Conservation (phyloP, 1,284 basidiomycete genomes). For the Malassezia cuniculi region DNA sequence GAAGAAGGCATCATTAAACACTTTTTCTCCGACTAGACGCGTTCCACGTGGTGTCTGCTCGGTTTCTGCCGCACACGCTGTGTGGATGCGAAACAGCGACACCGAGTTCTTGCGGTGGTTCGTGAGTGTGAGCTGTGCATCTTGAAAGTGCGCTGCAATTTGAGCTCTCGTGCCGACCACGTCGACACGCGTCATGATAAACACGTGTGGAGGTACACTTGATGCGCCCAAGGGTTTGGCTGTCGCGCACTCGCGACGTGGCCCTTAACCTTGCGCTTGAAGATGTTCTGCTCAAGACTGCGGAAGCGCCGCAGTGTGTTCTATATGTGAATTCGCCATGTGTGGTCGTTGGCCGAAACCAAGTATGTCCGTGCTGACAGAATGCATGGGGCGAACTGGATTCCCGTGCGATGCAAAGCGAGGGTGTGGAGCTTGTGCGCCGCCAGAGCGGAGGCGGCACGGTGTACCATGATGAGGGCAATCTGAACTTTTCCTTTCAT, state of each 20-base stretch:
- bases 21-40: conserved; percentile 63
- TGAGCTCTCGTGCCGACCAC: not conserved
- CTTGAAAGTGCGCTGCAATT: conserved; percentile 52
- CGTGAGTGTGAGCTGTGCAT: conserved; percentile 67
- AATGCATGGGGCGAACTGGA: conserved; percentile 98
- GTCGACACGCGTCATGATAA: not conserved
- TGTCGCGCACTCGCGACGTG: conserved; percentile 70
- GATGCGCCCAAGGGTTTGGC: conserved; percentile 47
- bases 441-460: conserved; percentile 90
- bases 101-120: conserved; percentile 87
- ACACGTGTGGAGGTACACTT: not conserved
- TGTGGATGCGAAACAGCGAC: conserved; percentile 68
- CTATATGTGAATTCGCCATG: conserved; percentile 81
- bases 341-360: conserved; percentile 87
- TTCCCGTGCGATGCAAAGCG: conserved; percentile 50
- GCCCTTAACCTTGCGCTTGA: conserved; percentile 89
- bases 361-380: no score
- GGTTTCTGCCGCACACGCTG: conserved; percentile 54
- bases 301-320: conserved; percentile 53
- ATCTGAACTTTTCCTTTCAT: conserved; percentile 93
- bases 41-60: conserved; percentile 51
- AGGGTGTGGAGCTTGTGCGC: conserved; percentile 66
- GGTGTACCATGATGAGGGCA: conserved; percentile 91
- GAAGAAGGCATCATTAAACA: conserved; percentile 56
- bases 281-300: conserved; percentile 48